These are phyloP conservation scores for Hemileccinum impolitum DNA, from an alignment of 768 basidiomycete genomes.

Conservation along the genomic window DNA sequence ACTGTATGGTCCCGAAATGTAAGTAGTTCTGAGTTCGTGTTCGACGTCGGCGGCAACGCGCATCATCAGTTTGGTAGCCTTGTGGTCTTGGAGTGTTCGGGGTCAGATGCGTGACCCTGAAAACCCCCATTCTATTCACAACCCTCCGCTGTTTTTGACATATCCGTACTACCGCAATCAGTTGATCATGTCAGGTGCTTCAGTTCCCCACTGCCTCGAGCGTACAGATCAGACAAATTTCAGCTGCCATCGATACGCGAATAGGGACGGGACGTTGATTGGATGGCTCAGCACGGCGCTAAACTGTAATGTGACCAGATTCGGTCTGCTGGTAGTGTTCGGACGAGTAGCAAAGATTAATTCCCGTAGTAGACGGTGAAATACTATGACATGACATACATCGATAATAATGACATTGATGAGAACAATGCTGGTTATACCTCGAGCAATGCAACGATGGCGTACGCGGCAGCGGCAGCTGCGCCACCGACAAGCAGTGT, in stretches of 20 bases:
- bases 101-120: slow-evolving; percentile 11
- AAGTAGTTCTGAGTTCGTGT: slow-evolving; percentile 1
- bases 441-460: slow-evolving; percentile 52
- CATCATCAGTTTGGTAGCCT: not conserved
- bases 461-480: slow-evolving; percentile 77
- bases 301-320: not conserved
- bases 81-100: slow-evolving; percentile 17
- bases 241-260: no score
- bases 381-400: not conserved
- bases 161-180: no score
- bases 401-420: not conserved
- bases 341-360: not conserved
- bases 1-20: not conserved
- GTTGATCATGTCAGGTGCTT: no score
- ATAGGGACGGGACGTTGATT: not conserved
- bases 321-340: not conserved
- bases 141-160: no score
- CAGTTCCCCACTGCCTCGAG: no score
- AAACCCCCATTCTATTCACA: no score
- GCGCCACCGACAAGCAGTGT: slow-evolving; percentile 88
- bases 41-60: slow-evolving; percentile 5
- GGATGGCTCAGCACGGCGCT: not conserved
- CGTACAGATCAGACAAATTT: not conserved
- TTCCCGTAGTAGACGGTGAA: not conserved
- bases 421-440: slow-evolving; percentile 2